Percentiles rank a stretch among this genome's conserved stretches.
These are phyloP conservation scores for Pyrenochaeta sp. DNA, from an alignment of 2,329 filamentous ascomycete species.

Conservation along the genomic window DNA sequence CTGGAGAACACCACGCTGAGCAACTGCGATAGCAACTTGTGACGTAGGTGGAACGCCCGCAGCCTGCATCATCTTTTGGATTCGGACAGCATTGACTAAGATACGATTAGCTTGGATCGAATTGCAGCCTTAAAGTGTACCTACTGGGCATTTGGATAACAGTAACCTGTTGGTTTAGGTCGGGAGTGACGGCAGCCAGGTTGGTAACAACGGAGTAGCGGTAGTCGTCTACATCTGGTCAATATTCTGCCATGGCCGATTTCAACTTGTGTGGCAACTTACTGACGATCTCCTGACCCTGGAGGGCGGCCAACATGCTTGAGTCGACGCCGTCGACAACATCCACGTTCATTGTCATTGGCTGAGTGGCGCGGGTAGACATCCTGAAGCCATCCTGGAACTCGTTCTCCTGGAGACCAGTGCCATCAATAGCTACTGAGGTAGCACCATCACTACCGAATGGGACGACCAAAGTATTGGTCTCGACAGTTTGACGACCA, in stretches of 20 bases:
- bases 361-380: constrained; percentile 46
- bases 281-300: constrained; percentile 42
- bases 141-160: constrained; percentile 48
- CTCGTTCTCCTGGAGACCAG: constrained; percentile 50
- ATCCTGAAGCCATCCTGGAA: constrained; percentile 50
- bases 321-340: constrained; percentile 45
- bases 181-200: constrained; percentile 42
- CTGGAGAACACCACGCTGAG: constrained; percentile 46
- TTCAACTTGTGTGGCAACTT: constrained; percentile 11
- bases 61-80: constrained; percentile 48
- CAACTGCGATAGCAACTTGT: constrained; percentile 44
- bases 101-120: constrained; percentile 15
- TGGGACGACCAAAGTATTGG: constrained; percentile 42
- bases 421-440: constrained; percentile 42
- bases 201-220: constrained; percentile 47
- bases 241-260: not conserved
- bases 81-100: constrained; percentile 44
- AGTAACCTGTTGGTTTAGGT: constrained; percentile 47
- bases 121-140: constrained; percentile 7
- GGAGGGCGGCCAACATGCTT: constrained; percentile 44
- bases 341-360: constrained; percentile 47
- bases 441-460: constrained; percentile 39
- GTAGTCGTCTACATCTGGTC: constrained; percentile 38
- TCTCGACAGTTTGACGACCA: constrained; percentile 49
- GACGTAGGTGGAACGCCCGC: constrained; percentile 41